Percentiles rank a stretch among this genome's conserved stretches.
phyloP scores from a whole-genome alignment of 2,329 filamentous ascomycete genomes.

The Fusarium coicis region DNA sequence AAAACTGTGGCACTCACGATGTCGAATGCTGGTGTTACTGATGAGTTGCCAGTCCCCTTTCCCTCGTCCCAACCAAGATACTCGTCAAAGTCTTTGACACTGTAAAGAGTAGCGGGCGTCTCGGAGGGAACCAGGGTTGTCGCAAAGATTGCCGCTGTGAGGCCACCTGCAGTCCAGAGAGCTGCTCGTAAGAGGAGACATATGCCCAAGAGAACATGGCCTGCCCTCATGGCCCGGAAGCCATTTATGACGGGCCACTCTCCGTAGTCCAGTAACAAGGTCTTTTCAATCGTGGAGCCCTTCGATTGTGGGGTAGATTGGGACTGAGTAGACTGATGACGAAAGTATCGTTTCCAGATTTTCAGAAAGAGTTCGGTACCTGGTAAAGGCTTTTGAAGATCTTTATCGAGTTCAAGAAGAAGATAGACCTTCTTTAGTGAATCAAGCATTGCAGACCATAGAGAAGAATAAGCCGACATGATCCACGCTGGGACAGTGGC shows the following conservation, averaged over 20 bases:
- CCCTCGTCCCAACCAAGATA: neutral
- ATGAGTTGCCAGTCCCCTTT: neutral
- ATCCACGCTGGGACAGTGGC: neutral
- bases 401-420: neutral
- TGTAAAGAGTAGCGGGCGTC: neutral
- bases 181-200: neutral
- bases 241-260: neutral
- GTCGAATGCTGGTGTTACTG: neutral
- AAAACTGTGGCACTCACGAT: neutral
- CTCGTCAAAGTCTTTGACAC: neutral
- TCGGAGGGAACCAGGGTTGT: neutral
- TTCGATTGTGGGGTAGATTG: neutral
- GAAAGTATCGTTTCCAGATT: no score
- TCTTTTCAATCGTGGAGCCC: neutral
- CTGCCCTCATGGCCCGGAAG: neutral
- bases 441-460: neutral
- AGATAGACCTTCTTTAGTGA: neutral
- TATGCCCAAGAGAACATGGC: neutral
- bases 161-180: neutral
- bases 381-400: neutral
- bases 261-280: neutral
- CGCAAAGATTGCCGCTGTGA: neutral
- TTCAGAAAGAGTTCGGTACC: neutral
- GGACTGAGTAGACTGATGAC: fast-evolving
- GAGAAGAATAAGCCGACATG: neutral